These are phyloP conservation scores for Staphylotrichum longicolle DNA, from an alignment of 495 filamentous ascomycete species.

Conservation along the genomic window DNA sequence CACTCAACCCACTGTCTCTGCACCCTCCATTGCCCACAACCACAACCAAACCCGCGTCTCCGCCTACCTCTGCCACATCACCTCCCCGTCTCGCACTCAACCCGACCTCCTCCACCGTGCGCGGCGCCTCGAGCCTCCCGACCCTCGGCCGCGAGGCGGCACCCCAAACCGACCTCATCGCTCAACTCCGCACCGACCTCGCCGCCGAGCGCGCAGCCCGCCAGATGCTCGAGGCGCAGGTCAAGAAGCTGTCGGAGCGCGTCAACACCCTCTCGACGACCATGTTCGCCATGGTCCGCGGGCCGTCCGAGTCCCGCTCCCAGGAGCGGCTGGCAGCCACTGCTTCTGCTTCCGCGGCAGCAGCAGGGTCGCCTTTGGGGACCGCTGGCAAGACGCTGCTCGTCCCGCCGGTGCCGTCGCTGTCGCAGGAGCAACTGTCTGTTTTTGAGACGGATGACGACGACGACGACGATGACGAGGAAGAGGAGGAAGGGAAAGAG, in stretches of 20 bases:
- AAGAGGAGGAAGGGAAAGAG: slow-evolving; percentile 17
- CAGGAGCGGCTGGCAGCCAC: slow-evolving; percentile 24
- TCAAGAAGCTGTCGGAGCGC: slow-evolving; percentile 46
- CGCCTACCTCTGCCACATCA: background rate
- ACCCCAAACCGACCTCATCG: slow-evolving; percentile 33
- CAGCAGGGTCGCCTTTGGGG: slow-evolving; percentile 22
- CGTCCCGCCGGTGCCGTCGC: slow-evolving; percentile 8
- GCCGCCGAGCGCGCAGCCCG: slow-evolving; percentile 50
- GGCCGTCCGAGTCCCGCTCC: slow-evolving; percentile 31
- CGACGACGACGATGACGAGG: slow-evolving; percentile 34
- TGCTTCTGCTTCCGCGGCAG: background rate
- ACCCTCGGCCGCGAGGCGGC: slow-evolving; percentile 36
- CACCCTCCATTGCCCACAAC: slow-evolving; percentile 35
- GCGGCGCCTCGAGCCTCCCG: slow-evolving; percentile 44
- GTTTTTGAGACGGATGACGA: slow-evolving; percentile 40
- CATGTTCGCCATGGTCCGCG: slow-evolving; percentile 38
- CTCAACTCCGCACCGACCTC: slow-evolving; percentile 51
- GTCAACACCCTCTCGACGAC: slow-evolving; percentile 42
- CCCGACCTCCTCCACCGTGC: slow-evolving; percentile 42
- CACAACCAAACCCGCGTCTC: background rate
- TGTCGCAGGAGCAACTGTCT: slow-evolving; percentile 30
- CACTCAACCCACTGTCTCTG: slow-evolving; percentile 38
- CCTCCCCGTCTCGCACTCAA: slow-evolving; percentile 17
- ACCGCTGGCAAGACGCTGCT: slow-evolving; percentile 19
- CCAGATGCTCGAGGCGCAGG: slow-evolving; percentile 49